Evolutionary conservation across 23 red algal species (phyloP), one percentile per base, ranked within the genome.

Genomic region (Gracilaria domingensis): DNA sequence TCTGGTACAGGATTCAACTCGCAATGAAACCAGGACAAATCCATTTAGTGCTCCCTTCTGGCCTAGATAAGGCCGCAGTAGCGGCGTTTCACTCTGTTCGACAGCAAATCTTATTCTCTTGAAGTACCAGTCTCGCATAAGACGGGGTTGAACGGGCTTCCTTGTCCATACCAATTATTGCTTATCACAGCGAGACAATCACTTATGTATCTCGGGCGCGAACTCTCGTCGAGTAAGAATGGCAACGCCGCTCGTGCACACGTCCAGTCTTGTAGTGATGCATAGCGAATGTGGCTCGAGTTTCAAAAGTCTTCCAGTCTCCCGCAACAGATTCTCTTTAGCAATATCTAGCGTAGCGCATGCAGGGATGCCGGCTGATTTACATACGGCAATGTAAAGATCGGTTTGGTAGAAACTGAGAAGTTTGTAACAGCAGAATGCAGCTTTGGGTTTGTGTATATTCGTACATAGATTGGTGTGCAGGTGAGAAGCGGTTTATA

Each of bases 261-360:
- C 38, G 33, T 81, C 76, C 8, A 81, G 54, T 81, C 76, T 21
- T 1, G 76, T 81, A 35, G 76, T 81, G 37, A 81, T 81, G 47
- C 54, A 81, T 21, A 81, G 47, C 8, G 40, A 35, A 81, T 58
- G 37, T 24, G 11, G 35, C 35, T 44, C 38, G 35, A 73, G 35
- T 23, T 73, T 73, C 67, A 73, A 37, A 1, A 35, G 35, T 42
- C 38, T 23, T 44, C 44, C 67, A 37, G 67, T 73, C 67, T 40
- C 38, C 28, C 67, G 33, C 49, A 81, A 45, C 76, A 81, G 34
- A 33, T 59, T 58, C 30, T 58, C 76, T 50, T 45, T 45, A 2
- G 76, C 47, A 20, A 58, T 81, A n/a, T 81, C 76, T 26, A 48
- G 20, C 26, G 76, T 58, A 3, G 76, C 35, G 8, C 29, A 36